These are phyloP conservation scores for Neurospora tetrasperma DNA, from an alignment of 495 filamentous ascomycete genomes.

Conservation along the genomic window DNA sequence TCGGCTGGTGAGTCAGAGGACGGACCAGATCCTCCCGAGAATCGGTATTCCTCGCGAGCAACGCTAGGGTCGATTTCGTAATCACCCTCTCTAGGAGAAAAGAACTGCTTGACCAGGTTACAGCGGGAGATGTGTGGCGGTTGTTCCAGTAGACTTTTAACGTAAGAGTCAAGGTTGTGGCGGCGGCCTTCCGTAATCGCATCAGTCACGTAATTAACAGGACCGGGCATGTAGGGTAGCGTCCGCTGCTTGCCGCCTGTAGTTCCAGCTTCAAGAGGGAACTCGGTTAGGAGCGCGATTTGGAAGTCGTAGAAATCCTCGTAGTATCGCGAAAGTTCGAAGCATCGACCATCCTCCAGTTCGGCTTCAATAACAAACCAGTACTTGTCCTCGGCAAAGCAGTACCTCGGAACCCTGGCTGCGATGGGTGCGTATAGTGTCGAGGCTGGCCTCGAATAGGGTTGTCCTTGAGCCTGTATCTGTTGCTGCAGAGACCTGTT, in stretches of 20 bases:
- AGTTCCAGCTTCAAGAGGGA: slow-evolving; percentile 84
- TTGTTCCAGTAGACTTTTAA: slow-evolving; percentile 79
- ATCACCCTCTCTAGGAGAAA: slow-evolving; percentile 80
- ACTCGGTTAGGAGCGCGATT: slow-evolving; percentile 86
- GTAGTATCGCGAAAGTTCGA: slow-evolving; percentile 89
- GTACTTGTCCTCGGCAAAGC: slow-evolving; percentile 94
- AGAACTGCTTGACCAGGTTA: slow-evolving; percentile 76
- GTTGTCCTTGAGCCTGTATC: slow-evolving; percentile 17
- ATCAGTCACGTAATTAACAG: slow-evolving; percentile 95
- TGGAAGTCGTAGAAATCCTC: slow-evolving; percentile 99
- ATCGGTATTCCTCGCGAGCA: slow-evolving; percentile 55
- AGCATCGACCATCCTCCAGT: slow-evolving; percentile 83
- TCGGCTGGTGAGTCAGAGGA: slow-evolving; percentile 51
- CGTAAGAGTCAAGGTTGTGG: slow-evolving; percentile 86
- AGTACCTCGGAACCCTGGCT: slow-evolving; percentile 85
- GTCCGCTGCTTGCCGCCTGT: slow-evolving; percentile 66
- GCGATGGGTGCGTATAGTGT: slow-evolving; percentile 47
- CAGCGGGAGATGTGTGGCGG: slow-evolving; percentile 74
- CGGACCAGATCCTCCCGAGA: slow-evolving; percentile 61
- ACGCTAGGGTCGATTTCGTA: slow-evolving; percentile 74
- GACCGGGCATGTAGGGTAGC: slow-evolving; percentile 96
- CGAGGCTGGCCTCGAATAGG: slow-evolving; percentile 31
- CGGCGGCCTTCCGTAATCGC: slow-evolving; percentile 88
- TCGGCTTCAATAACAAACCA: slow-evolving; percentile 94
- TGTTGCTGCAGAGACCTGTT: slow-evolving; percentile 18